Conservation (phyloP, 2,329 filamentous ascomycete species). For the Drechslerella dactyloides region DNA sequence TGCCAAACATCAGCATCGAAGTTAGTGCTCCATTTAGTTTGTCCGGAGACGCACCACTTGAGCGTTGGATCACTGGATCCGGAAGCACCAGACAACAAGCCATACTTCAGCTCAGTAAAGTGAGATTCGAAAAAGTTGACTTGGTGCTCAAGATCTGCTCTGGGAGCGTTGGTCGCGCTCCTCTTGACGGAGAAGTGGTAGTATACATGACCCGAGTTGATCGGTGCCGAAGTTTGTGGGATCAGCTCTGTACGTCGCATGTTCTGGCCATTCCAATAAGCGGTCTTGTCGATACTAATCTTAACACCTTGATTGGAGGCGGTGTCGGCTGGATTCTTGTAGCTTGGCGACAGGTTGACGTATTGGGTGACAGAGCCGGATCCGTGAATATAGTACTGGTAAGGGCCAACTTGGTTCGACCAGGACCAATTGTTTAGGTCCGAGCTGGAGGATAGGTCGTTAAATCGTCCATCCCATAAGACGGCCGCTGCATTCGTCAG, state of each 20-base stretch:
- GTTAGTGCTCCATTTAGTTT: slow-evolving; percentile 68
- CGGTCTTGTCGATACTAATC: slow-evolving; percentile 69
- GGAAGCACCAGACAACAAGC: slow-evolving; percentile 64
- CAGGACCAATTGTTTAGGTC: slow-evolving; percentile 68
- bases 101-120: slow-evolving; percentile 76
- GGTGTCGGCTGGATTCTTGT: slow-evolving; percentile 71
- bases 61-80: slow-evolving; percentile 63
- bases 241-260: slow-evolving; percentile 79
- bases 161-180: slow-evolving; percentile 67
- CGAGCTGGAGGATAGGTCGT: slow-evolving; percentile 63
- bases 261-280: slow-evolving; percentile 73
- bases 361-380: slow-evolving; percentile 65
- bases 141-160: slow-evolving; percentile 71
- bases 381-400: slow-evolving; percentile 72
- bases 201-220: slow-evolving; percentile 71
- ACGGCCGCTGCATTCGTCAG: slow-evolving; percentile 56
- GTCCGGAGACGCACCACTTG: slow-evolving; percentile 69
- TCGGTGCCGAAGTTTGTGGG: slow-evolving; percentile 70
- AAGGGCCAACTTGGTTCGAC: slow-evolving; percentile 72
- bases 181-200: slow-evolving; percentile 76
- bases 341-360: slow-evolving; percentile 67
- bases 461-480: slow-evolving; percentile 72
- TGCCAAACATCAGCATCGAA: slow-evolving; percentile 73
- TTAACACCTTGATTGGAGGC: slow-evolving; percentile 70
- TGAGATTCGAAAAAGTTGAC: slow-evolving; percentile 70